Conservation (phyloP, 495 filamentous ascomycete species). For the Neurospora sublineolata region DNA sequence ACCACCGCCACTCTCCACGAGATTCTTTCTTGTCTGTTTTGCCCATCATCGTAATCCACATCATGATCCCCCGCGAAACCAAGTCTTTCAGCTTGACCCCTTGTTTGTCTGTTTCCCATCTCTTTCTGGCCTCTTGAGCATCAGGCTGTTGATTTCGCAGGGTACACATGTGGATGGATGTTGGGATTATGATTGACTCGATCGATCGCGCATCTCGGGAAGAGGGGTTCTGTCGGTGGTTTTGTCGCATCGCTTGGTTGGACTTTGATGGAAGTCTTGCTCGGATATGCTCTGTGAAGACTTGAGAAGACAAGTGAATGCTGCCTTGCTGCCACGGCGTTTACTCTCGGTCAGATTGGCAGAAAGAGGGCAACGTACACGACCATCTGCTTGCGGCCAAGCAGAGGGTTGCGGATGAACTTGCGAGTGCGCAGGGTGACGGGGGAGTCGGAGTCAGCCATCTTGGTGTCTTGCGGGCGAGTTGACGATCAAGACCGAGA, state of each 20-base stretch:
- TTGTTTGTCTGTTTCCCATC: neutral
- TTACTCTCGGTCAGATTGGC: neutral
- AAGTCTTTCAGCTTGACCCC: neutral
- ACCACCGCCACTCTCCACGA: neutral
- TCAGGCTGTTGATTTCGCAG: neutral
- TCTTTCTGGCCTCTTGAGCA: neutral
- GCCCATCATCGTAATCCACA: neutral
- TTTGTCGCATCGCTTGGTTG: neutral
- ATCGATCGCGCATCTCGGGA: neutral
- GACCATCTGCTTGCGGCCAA: conserved; percentile 99
- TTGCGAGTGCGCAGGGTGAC: conserved; percentile 99
- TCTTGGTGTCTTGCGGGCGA: conserved; percentile 32
- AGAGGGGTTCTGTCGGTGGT: neutral
- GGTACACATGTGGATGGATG: neutral
- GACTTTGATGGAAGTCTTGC: neutral
- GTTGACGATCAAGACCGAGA: conserved; percentile 16
- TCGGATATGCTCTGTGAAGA: neutral
- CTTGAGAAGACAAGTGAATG: neutral
- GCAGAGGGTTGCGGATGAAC: conserved; percentile 99
- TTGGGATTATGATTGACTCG: neutral
- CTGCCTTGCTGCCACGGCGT: neutral
- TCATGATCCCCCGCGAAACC: neutral
- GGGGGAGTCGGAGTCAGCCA: conserved; percentile 75
- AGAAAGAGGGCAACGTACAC: conserved; percentile 61
- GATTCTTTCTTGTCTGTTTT: neutral